Evolutionary conservation across 2,329 filamentous ascomycete species (phyloP).

Genomic region (Cladosporium cucumerinum): DNA sequence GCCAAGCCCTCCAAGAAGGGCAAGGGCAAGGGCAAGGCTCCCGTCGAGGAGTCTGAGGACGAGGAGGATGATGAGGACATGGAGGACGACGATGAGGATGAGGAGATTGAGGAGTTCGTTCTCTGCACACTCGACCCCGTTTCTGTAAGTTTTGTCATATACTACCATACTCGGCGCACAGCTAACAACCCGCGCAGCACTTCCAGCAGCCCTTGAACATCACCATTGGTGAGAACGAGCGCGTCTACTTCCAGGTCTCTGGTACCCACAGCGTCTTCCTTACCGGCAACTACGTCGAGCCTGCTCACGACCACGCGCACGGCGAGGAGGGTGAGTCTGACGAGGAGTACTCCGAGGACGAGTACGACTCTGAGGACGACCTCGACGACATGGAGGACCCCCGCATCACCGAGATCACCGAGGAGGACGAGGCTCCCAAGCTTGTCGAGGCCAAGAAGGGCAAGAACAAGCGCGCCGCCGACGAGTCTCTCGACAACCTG

Average conservation of each 20-base stretch:
- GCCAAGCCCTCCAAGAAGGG: constrained; percentile 68
- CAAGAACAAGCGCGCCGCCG: constrained; percentile 90
- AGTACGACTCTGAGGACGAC: constrained; percentile 50
- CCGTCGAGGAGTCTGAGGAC: constrained; percentile 49
- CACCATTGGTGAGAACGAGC: constrained; percentile 82
- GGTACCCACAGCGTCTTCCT: constrained; percentile 89
- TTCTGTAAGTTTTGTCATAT: constrained; percentile 59
- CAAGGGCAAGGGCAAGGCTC: constrained; percentile 59
- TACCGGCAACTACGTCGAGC: constrained; percentile 91
- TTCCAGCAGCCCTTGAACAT: constrained; percentile 96
- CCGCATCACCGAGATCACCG: constrained; percentile 77
- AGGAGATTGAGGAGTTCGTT: constrained; percentile 82
- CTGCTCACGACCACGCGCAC: constrained; percentile 56
- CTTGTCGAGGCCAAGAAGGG: constrained; percentile 56
- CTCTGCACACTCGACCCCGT: constrained; percentile 93
- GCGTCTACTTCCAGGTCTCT: constrained; percentile 85
- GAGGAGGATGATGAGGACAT: constrained; percentile 49
- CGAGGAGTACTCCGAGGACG: constrained; percentile 70
- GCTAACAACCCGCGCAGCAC: constrained; percentile 57
- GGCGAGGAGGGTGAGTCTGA: constrained; percentile 62
- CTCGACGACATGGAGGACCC: constrained; percentile 67
- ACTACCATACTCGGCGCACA: background rate
- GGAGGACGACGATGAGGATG: constrained; percentile 56
- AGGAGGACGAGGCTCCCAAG: constrained; percentile 65
- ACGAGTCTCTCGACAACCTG: constrained; percentile 69